A percentile compares a stretch with the other conserved stretches of the same genome.
Evolutionary conservation across 805 yeast genomes (phyloP).

Genomic region (Saccharomycopsis sp.): DNA sequence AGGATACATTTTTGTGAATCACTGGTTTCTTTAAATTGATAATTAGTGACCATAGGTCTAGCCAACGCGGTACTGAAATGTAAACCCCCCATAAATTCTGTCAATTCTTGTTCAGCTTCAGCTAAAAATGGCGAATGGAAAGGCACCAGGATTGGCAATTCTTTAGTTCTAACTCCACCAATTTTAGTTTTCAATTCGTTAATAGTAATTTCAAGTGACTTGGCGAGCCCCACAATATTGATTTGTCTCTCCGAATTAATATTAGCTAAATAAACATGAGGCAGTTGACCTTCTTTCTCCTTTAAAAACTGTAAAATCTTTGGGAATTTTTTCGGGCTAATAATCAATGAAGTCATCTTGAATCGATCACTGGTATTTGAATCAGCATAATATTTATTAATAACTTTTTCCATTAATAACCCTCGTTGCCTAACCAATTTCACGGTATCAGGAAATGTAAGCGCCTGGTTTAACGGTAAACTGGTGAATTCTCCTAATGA

Average conservation of each 20-base stretch:
- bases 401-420: conserved; percentile 13
- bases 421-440: conserved; percentile 16
- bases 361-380: conserved; percentile 4
- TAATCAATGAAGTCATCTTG: conserved; percentile 11
- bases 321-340: conserved; percentile 9
- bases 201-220: background rate
- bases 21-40: conserved; percentile 2
- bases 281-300: background rate
- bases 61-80: conserved; percentile 1
- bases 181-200: background rate
- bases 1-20: conserved; percentile 9
- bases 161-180: conserved; percentile 3
- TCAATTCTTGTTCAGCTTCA: conserved; percentile 7
- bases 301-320: conserved; percentile 1
- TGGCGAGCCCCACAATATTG: conserved; percentile 11
- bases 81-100: conserved; percentile 4
- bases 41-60: conserved; percentile 12
- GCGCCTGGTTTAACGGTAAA: conserved; percentile 8
- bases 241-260: conserved; percentile 19
- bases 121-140: conserved; percentile 16
- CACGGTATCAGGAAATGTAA: conserved; percentile 6
- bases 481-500: conserved; percentile 21
- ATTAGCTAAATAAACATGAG: conserved; percentile 10
- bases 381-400: background rate
- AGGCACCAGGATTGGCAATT: conserved; percentile 16